Evolutionary conservation across 805 yeast species (phyloP).

Genomic region (Saccharomycopsis fodiens): DNA sequence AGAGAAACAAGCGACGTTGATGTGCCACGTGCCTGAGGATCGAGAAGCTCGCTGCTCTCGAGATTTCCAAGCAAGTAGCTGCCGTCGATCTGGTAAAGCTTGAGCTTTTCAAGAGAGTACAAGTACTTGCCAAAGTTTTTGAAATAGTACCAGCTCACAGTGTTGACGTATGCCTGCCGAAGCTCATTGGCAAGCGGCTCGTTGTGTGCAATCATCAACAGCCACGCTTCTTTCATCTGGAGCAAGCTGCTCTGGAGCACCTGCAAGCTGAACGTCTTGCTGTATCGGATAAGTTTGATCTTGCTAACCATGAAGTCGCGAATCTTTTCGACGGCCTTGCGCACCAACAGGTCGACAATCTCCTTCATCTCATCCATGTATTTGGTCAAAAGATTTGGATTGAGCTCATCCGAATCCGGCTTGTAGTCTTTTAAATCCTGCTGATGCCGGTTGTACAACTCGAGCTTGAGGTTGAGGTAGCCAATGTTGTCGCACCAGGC

Average conservation of each 20-base stretch:
- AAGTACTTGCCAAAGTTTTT: slow-evolving; percentile 71
- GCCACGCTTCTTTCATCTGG: slow-evolving; percentile 51
- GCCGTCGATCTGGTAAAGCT: slow-evolving; percentile 46
- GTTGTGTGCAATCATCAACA: slow-evolving; percentile 48
- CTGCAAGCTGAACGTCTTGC: slow-evolving; percentile 63
- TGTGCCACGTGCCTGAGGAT: background rate
- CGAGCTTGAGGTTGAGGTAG: slow-evolving; percentile 50
- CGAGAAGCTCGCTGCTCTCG: slow-evolving; percentile 14
- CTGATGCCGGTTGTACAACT: slow-evolving; percentile 40
- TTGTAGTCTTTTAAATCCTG: slow-evolving; percentile 16
- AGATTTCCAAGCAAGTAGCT: slow-evolving; percentile 47
- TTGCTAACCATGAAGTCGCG: slow-evolving; percentile 58
- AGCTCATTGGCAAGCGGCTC: slow-evolving; percentile 63
- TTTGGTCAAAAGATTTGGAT: slow-evolving; percentile 20
- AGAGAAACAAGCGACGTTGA: slow-evolving; percentile 3
- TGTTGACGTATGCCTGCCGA: slow-evolving; percentile 70
- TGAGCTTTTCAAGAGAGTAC: slow-evolving; percentile 60
- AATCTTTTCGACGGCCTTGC: slow-evolving; percentile 66
- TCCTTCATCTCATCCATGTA: slow-evolving; percentile 23
- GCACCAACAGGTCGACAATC: slow-evolving; percentile 43
- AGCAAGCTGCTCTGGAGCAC: slow-evolving; percentile 60
- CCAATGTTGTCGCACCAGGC: slow-evolving; percentile 62
- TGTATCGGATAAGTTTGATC: slow-evolving; percentile 57
- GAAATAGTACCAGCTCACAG: slow-evolving; percentile 91
- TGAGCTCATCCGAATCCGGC: slow-evolving; percentile 5